Conservation (phyloP, 257 asterid genomes). For the Verbena officinalis region DNA sequence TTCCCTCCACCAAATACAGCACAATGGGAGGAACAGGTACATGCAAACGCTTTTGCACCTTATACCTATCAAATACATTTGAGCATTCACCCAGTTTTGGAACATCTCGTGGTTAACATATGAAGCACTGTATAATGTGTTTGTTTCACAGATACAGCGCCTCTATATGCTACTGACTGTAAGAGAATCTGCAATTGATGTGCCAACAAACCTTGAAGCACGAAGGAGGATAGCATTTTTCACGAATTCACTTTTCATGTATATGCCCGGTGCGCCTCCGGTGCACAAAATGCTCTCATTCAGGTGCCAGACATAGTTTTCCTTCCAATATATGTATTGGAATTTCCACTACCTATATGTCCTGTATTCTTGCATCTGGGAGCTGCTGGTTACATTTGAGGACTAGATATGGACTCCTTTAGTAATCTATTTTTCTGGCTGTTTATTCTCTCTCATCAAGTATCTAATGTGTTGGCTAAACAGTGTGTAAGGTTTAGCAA, state of each 20-base stretch:
- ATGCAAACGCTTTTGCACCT: conserved; percentile 24
- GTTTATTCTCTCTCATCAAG: not conserved
- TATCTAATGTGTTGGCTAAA: not conserved
- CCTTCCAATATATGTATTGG: conserved; percentile 13
- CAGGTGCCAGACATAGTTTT: conserved; percentile 50
- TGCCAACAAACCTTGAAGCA: conserved; percentile 88
- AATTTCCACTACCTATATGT: conserved; percentile 12
- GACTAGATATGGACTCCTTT: not conserved
- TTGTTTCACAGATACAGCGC: conserved; percentile 62
- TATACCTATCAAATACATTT: not conserved
- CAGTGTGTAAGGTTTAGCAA: conserved; percentile 1
- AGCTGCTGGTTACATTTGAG: not conserved
- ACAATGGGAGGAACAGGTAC: conserved; percentile 90
- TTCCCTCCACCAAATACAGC: conserved; percentile 76
- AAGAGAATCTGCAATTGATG: conserved; percentile 79
- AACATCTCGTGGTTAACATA: conserved; percentile 14
- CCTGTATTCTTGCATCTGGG: not conserved
- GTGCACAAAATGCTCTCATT: conserved; percentile 88
- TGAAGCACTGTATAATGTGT: conserved; percentile 1
- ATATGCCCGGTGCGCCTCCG: conserved; percentile 83
- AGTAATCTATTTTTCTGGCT: not conserved
- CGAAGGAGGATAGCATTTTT: conserved; percentile 80
- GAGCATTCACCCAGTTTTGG: not conserved
- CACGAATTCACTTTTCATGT: conserved; percentile 82
- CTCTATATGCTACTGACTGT: conserved; percentile 80